These are phyloP conservation scores for Copromyces sp. DNA, from an alignment of 495 filamentous ascomycete species.

Conservation along the genomic window DNA sequence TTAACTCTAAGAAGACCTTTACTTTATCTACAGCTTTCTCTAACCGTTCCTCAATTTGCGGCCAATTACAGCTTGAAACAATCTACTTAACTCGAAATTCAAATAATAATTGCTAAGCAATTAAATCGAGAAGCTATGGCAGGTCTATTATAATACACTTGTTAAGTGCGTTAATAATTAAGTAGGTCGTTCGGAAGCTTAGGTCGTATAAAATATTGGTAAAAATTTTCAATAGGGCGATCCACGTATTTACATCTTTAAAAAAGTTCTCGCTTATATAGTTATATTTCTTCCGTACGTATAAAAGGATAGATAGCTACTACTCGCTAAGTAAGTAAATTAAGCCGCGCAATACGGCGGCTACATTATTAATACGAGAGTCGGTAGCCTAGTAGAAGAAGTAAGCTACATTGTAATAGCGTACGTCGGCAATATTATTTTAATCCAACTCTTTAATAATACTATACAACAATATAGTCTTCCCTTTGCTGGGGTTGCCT, in stretches of 20 bases:
- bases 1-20: too few species aligned
- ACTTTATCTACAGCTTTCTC: too few species aligned
- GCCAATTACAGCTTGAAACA: slow-evolving; percentile 28
- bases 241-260: too few species aligned
- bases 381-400: slow-evolving; percentile 24
- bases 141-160: slow-evolving; percentile 25
- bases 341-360: slow-evolving; percentile 25
- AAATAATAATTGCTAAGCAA: slow-evolving; percentile 14
- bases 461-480: slow-evolving; percentile 26
- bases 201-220: not conserved
- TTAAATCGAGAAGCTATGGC: slow-evolving; percentile 21
- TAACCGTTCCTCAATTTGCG: too few species aligned
- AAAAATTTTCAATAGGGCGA: too few species aligned
- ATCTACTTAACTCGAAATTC: slow-evolving; percentile 26
- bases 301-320: too few species aligned
- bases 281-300: too few species aligned
- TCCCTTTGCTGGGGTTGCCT: too few species aligned
- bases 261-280: too few species aligned
- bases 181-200: slow-evolving; percentile 12
- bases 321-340: slow-evolving; percentile 15
- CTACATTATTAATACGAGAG: slow-evolving; percentile 22
- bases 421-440: not conserved
- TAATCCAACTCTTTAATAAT: slow-evolving; percentile 29
- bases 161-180: slow-evolving; percentile 40
- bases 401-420: slow-evolving; percentile 20